Evolutionary conservation across 345 rosid genomes (phyloP).

Genomic region (Streptanthus diversifolius): DNA sequence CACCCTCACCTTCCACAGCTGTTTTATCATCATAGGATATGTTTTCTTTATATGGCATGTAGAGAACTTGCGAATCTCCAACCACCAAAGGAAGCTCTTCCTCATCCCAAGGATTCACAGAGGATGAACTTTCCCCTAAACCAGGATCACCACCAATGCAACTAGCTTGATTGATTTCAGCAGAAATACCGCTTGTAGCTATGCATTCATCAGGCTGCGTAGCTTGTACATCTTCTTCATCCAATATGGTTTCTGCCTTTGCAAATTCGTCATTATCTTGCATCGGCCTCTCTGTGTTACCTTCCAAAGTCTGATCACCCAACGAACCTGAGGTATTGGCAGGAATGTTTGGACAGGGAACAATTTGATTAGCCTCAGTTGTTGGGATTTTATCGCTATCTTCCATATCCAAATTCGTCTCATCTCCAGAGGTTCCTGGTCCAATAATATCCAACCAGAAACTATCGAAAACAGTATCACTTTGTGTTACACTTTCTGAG

Average conservation of each 20-base stretch:
- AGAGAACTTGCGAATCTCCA: constrained; percentile 60
- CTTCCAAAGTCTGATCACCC: constrained; percentile 36
- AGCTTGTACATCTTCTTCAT: constrained; percentile 37
- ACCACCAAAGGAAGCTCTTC: constrained; percentile 64
- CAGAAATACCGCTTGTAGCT: constrained; percentile 30
- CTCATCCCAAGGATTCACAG: constrained; percentile 55
- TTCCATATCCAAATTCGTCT: constrained; percentile 12
- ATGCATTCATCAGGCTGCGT: constrained; percentile 36
- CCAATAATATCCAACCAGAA: constrained; percentile 37
- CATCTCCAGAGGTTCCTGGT: constrained; percentile 26
- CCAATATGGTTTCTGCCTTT: constrained; percentile 37
- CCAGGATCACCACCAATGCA: constrained; percentile 35
- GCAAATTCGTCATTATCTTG: constrained; percentile 19
- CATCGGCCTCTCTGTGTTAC: constrained; percentile 25
- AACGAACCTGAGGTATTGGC: constrained; percentile 29
- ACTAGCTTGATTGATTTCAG: constrained; percentile 35
- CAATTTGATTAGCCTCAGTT: constrained; percentile 23
- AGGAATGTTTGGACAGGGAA: constrained; percentile 33
- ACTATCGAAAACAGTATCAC: constrained; percentile 21
- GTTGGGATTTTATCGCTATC: constrained; percentile 15
- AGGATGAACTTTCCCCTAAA: constrained; percentile 41
- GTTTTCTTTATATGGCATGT: constrained; percentile 69
- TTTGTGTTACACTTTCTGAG: constrained; percentile 13
- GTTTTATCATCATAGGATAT: constrained; percentile 29
- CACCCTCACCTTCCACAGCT: constrained; percentile 46